Conservation (phyloP, 371 early-diverging fungal genomes). For the Syncephalis plumigaleata region DNA sequence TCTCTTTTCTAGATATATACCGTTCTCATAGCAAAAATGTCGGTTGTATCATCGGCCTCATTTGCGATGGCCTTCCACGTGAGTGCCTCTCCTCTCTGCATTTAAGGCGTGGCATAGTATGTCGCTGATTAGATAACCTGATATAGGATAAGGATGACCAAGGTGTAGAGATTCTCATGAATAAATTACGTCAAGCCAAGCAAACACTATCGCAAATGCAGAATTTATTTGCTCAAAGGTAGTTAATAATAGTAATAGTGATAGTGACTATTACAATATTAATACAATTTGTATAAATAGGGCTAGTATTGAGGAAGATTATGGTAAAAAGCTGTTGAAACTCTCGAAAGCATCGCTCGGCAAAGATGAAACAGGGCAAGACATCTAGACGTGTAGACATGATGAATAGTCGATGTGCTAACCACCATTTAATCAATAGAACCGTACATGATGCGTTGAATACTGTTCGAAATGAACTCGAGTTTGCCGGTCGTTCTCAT, state of each 20-base stretch:
- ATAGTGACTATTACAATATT: neutral
- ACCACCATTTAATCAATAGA: slow-evolving; percentile 12
- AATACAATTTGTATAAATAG: slow-evolving; percentile 16
- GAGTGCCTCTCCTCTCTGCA: neutral
- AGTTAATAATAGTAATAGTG: neutral
- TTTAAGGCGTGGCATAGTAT: too few relatives aligned
- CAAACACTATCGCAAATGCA: slow-evolving; percentile 66
- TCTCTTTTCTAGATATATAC: too few relatives aligned
- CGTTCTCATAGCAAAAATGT: too few relatives aligned
- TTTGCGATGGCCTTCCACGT: too few relatives aligned
- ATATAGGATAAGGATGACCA: slow-evolving; percentile 72
- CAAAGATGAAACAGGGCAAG: slow-evolving; percentile 74
- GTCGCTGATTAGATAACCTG: too few relatives aligned
- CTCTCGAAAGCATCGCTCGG: slow-evolving; percentile 57
- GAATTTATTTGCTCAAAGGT: slow-evolving; percentile 26
- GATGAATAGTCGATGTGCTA: neutral
- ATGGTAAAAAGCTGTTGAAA: slow-evolving; percentile 62
- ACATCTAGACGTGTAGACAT: too few relatives aligned
- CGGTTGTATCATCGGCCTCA: too few relatives aligned
- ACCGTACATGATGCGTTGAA: slow-evolving; percentile 45
- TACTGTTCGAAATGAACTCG: slow-evolving; percentile 59
- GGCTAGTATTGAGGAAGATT: slow-evolving; percentile 72
- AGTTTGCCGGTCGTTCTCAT: slow-evolving; percentile 54
- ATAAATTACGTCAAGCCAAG: slow-evolving; percentile 67
- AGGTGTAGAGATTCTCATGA: slow-evolving; percentile 64